phyloP scores from a whole-genome alignment of 495 filamentous ascomycete species.

The Staphylotrichum longicolle region DNA sequence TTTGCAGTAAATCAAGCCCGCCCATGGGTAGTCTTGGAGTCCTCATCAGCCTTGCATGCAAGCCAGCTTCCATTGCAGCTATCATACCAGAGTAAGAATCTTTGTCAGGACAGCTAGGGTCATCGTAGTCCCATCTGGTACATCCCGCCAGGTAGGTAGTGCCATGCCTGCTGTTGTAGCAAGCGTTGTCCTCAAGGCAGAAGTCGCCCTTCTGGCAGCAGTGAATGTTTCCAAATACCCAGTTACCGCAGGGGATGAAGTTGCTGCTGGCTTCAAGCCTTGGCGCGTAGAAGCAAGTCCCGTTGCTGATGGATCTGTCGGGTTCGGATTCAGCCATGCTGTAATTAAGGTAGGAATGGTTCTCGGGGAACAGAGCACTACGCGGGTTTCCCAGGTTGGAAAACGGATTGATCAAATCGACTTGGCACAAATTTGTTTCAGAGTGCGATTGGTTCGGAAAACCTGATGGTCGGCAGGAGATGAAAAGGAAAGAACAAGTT shows the following conservation, averaged over 20 bases:
- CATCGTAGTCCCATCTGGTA: conserved; percentile 27
- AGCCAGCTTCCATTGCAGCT: neutral
- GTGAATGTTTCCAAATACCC: conserved; percentile 28
- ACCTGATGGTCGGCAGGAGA: too few relatives aligned
- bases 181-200: conserved; percentile 33
- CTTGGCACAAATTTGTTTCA: neutral
- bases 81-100: conserved; percentile 13
- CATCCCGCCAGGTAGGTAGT: conserved; percentile 40
- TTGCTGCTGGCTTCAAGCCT: neutral
- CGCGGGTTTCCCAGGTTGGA: too few relatives aligned
- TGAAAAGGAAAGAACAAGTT: too few relatives aligned
- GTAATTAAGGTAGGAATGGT: too few relatives aligned
- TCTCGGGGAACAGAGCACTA: too few relatives aligned
- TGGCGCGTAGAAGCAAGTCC: conserved; percentile 35
- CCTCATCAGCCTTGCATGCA: neutral
- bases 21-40: conserved; percentile 20
- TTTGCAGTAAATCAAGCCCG: conserved; percentile 32
- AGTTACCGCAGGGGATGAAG: conserved; percentile 43
- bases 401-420: too few relatives aligned
- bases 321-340: conserved; percentile 14
- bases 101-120: conserved; percentile 27
- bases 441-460: too few relatives aligned
- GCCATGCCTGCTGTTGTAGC: conserved; percentile 26
- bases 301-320: conserved; percentile 35
- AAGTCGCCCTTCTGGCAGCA: conserved; percentile 40